A percentile compares a stretch with the other conserved stretches of the same genome.
Evolutionary conservation across 805 yeast species (phyloP).

Genomic region (Candida incommunis): DNA sequence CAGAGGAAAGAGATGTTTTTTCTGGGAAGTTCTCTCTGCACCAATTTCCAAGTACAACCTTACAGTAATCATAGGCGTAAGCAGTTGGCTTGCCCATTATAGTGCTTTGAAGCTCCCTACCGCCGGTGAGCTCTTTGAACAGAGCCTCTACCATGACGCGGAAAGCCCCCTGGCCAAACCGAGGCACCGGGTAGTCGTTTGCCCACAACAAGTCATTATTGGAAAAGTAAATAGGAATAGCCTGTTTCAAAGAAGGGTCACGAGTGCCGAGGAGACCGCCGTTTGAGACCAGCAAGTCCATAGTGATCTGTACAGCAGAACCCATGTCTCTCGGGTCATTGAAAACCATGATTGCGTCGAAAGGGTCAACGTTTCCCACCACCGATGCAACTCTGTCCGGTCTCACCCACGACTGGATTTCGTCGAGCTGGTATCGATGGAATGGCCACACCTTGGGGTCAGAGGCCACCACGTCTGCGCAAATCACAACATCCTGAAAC

Average conservation of each 20-base stretch:
- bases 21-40: slow-evolving; percentile 4
- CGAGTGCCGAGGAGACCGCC: slow-evolving; percentile 52
- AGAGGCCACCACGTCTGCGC: slow-evolving; percentile 51
- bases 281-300: slow-evolving; percentile 54
- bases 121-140: slow-evolving; percentile 40
- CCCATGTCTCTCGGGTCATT: slow-evolving; percentile 86
- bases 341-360: slow-evolving; percentile 72
- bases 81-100: slow-evolving; percentile 73
- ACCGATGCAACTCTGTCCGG: slow-evolving; percentile 11
- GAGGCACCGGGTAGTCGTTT: slow-evolving; percentile 57
- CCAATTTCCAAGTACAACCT: slow-evolving; percentile 44
- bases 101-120: slow-evolving; percentile 33
- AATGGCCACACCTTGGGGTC: slow-evolving; percentile 56
- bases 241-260: neutral
- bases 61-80: slow-evolving; percentile 73
- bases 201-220: slow-evolving; percentile 84
- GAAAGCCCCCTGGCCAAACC: slow-evolving; percentile 89
- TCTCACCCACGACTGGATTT: slow-evolving; percentile 29
- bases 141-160: slow-evolving; percentile 47
- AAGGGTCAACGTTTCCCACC: slow-evolving; percentile 20
- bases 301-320: slow-evolving; percentile 64
- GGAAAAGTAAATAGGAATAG: slow-evolving; percentile 60
- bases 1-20: neutral
- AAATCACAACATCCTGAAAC: slow-evolving; percentile 56
- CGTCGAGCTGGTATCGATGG: slow-evolving; percentile 35